A percentile compares a stretch with the other conserved stretches of the same genome.
phyloP scores from a whole-genome alignment of 768 basidiomycete genomes.

The Suillus spraguei region DNA sequence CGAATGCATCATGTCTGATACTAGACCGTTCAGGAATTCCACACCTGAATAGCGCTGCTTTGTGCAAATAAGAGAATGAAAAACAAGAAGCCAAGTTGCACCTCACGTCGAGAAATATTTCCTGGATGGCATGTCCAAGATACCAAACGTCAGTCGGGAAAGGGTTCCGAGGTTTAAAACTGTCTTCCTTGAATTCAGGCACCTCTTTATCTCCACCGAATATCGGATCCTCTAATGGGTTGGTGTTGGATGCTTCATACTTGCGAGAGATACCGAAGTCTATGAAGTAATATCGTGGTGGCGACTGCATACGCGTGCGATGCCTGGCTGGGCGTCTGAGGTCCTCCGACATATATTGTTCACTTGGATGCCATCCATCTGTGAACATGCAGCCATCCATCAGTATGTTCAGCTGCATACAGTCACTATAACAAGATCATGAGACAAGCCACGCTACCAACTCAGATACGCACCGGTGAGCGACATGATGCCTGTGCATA shows the following conservation, averaged over 20 bases:
- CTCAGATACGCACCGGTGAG: conserved; percentile 35
- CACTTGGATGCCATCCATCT: conserved; percentile 28
- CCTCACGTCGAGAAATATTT: conserved; percentile 35
- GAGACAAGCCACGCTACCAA: background rate
- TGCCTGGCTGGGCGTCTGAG: conserved; percentile 26
- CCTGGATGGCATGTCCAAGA: conserved; percentile 40
- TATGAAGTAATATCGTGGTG: conserved; percentile 36
- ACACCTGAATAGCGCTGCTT: background rate
- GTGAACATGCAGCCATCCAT: conserved; percentile 32
- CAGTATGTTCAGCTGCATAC: conserved; percentile 36
- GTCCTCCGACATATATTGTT: background rate
- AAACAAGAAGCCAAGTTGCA: background rate
- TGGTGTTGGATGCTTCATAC: conserved; percentile 28
- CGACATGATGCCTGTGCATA: conserved; percentile 40
- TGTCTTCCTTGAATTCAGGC: conserved; percentile 38
- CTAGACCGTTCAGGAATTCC: conserved; percentile 31
- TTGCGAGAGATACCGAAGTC: conserved; percentile 39
- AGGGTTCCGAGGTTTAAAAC: conserved; percentile 32
- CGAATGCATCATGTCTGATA: conserved; percentile 36
- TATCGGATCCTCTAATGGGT: conserved; percentile 31
- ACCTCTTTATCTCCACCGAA: conserved; percentile 45
- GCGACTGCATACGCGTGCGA: conserved; percentile 30
- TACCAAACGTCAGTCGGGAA: conserved; percentile 49
- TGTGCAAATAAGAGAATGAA: background rate
- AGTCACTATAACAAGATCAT: conserved; percentile 32